Evolutionary conservation across 257 asterid species (phyloP), one percentile per base, ranked within the genome.

Genomic region (Rhazya stricta): DNA sequence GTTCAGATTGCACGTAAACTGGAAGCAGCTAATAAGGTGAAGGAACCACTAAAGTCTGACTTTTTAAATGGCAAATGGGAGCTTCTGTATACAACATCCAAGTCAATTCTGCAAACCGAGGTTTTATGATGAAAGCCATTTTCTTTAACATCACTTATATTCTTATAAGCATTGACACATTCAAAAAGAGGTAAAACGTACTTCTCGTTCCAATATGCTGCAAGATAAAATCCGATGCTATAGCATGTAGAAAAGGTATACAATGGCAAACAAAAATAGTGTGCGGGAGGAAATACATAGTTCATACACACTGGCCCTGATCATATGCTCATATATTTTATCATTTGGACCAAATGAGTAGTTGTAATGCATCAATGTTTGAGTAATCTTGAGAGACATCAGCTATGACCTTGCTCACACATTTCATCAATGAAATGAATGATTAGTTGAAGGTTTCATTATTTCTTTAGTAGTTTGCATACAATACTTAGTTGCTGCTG

Each of bases 51-150:
- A 78, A 88, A 88, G 76, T 85, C 91, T 0, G 73, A 70, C 73
- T 83, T 85, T 42, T 81, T 89, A 34, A 86, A 89, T 73, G 96
- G 91, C 72, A 88, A 88, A 79, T 89, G 96, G 92, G 92, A 89
- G 85, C 96, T 88, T 61, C 78, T 88, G 76, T 90, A 86, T 34
- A 85, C 93, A 62, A 90, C 91, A 42, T 90, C 96, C 18, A 66
- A 69, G 71, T 84, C 93, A 19, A 78, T 90, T 77, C 83, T 88
- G 57, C 86, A 86, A 78, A 77, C 79, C 36, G 69, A 81, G 89
- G 96, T 85, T 18, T 48, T 67, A 56, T 42, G 51, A 6, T 34
- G 45, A 63, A 29, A 19, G 27, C 71, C 71, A 66, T 66, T 58
- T 70, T 69, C 37, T 15, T 16, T 68, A 43, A 41, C 25, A 19